Percentiles rank a stretch among this genome's conserved stretches.
Conservation (phyloP, 2,329 filamentous ascomycete genomes). For the Clonostachys byssicola region DNA sequence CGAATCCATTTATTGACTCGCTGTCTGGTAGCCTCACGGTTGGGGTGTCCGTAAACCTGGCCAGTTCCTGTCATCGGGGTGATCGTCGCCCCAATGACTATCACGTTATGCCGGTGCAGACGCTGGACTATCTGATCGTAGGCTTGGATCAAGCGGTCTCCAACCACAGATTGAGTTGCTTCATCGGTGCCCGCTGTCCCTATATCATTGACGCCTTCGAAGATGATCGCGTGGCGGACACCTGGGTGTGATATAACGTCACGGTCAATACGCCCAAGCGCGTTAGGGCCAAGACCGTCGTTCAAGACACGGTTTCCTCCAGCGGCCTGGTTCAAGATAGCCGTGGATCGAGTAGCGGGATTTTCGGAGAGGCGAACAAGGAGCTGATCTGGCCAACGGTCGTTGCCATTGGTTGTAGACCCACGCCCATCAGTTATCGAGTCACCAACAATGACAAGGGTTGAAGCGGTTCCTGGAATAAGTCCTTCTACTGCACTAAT, state of each 20-base stretch:
- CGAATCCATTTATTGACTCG: slow-evolving; percentile 57
- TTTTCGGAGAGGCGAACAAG: slow-evolving; percentile 35
- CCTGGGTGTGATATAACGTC: slow-evolving; percentile 54
- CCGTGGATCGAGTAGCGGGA: slow-evolving; percentile 29
- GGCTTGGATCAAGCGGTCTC: slow-evolving; percentile 43
- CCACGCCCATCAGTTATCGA: slow-evolving; percentile 63
- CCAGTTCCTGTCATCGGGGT: slow-evolving; percentile 34
- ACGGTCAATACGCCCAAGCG: slow-evolving; percentile 50
- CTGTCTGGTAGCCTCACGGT: slow-evolving; percentile 48
- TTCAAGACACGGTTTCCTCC: slow-evolving; percentile 58
- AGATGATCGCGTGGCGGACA: slow-evolving; percentile 52
- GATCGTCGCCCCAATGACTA: slow-evolving; percentile 54
- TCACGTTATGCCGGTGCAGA: slow-evolving; percentile 45
- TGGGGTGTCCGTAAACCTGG: slow-evolving; percentile 45
- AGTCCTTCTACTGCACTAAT: slow-evolving; percentile 52
- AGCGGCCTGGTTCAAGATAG: slow-evolving; percentile 56
- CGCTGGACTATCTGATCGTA: slow-evolving; percentile 52
- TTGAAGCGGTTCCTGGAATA: slow-evolving; percentile 13
- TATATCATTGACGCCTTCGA: slow-evolving; percentile 63
- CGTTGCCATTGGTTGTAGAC: slow-evolving; percentile 53
- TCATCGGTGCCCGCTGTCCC: slow-evolving; percentile 39
- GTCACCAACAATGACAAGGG: slow-evolving; percentile 57
- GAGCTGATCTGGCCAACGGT: slow-evolving; percentile 39
- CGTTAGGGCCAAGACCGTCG: slow-evolving; percentile 56
- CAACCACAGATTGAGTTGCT: slow-evolving; percentile 36